phyloP scores from a whole-genome alignment of 176 grass and related monocot genomes.

The Lolium perenne region DNA sequence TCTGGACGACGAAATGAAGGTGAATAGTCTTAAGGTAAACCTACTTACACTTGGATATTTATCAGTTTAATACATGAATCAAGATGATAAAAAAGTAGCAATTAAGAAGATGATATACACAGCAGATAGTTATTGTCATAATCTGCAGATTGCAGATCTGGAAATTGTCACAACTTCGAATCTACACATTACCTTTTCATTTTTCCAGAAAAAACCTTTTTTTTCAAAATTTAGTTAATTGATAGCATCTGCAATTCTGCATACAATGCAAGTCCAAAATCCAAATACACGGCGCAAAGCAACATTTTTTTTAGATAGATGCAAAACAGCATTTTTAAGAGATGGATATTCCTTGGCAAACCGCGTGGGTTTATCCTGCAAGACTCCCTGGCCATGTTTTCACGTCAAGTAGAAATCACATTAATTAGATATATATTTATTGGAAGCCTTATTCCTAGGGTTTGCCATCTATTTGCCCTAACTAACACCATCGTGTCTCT shows the following conservation, averaged over 20 bases:
- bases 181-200: not conserved
- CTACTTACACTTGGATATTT: not conserved
- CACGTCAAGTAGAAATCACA: not conserved
- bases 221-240: not conserved
- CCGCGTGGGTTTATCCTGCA: not conserved
- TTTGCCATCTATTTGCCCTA: not conserved
- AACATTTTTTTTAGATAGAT: not conserved
- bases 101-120: not conserved
- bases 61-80: not conserved
- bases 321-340: not conserved
- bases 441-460: constrained; percentile 7
- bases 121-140: not conserved
- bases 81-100: not conserved
- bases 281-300: not conserved
- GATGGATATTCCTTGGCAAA: not conserved
- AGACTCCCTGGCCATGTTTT: not conserved
- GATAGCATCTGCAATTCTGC: not conserved
- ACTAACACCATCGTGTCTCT: not conserved
- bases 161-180: not conserved
- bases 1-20: constrained; percentile 9
- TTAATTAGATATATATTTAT: not conserved
- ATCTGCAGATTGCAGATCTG: not conserved
- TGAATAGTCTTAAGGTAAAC: constrained; percentile 36
- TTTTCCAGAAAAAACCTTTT: not conserved
- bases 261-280: not conserved